A percentile compares a stretch with the other conserved stretches of the same genome.
Conservation (phyloP, 768 basidiomycete genomes). For the Vararia minispora region DNA sequence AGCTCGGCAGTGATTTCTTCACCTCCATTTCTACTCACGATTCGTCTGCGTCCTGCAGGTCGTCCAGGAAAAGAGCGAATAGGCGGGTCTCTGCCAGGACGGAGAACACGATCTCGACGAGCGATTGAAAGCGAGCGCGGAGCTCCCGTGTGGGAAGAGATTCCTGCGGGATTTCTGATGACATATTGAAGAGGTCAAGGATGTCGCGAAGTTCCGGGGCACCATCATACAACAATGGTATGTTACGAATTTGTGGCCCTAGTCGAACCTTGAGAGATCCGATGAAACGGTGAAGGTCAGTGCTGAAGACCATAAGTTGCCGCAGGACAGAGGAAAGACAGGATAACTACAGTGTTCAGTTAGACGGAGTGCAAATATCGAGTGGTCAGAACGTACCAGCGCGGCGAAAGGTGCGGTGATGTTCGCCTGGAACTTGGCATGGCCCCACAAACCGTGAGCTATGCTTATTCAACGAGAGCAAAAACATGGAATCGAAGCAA, state of each 20-base stretch:
- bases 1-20: constrained; percentile 5
- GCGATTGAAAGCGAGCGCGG: constrained; percentile 56
- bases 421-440: constrained; percentile 58
- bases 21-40: constrained; percentile 28
- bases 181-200: constrained; percentile 41
- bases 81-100: constrained; percentile 60
- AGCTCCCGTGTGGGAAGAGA: constrained; percentile 46
- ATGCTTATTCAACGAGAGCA: background rate
- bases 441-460: constrained; percentile 63
- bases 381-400: constrained; percentile 28
- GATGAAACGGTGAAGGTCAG: constrained; percentile 59
- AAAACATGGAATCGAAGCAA: background rate
- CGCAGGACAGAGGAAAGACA: constrained; percentile 63
- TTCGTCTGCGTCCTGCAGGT: constrained; percentile 65
- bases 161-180: constrained; percentile 40
- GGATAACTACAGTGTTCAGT: constrained; percentile 32
- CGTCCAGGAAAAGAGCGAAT: constrained; percentile 63
- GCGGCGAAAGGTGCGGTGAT: constrained; percentile 63
- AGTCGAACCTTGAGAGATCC: constrained; percentile 43
- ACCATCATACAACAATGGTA: constrained; percentile 60
- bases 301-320: constrained; percentile 65
- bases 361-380: background rate
- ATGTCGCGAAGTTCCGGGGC: constrained; percentile 61
- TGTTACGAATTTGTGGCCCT: constrained; percentile 60
- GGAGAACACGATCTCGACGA: constrained; percentile 59